These are phyloP conservation scores for Thinopyrum obtusiflorum DNA, from an alignment of 202 grass and related monocot species.

Conservation along the genomic window DNA sequence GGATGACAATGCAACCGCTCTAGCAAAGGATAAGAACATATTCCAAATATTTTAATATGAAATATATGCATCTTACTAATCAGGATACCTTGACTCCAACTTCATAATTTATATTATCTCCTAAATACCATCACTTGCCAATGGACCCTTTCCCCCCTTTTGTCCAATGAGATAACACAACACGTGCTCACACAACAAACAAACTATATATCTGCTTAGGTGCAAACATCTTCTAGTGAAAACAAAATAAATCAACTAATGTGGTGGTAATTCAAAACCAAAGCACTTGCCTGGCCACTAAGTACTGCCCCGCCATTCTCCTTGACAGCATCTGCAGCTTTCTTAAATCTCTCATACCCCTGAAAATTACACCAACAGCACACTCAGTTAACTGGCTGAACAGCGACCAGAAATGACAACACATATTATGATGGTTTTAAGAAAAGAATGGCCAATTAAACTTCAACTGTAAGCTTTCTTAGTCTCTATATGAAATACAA, in stretches of 20 bases:
- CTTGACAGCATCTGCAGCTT: slow-evolving; percentile 81
- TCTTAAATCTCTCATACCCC: slow-evolving; percentile 97
- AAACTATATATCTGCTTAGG: background rate
- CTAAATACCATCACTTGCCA: background rate
- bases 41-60: background rate
- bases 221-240: slow-evolving; percentile 22
- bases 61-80: background rate
- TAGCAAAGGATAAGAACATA: background rate
- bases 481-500: background rate
- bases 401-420: background rate
- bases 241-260: slow-evolving; percentile 5
- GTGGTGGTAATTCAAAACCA: background rate
- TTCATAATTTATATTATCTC: background rate
- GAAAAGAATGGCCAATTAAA: background rate
- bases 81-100: background rate
- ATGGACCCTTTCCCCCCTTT: background rate
- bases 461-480: background rate
- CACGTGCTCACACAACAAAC: background rate
- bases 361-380: slow-evolving; percentile 41
- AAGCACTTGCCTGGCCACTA: slow-evolving; percentile 75
- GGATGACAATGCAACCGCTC: background rate
- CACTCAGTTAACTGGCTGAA: slow-evolving; percentile 6
- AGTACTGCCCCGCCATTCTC: slow-evolving; percentile 58
- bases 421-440: background rate
- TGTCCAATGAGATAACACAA: background rate